Base-by-base conservation (phyloP, 306 rosid genomes). In the Fagus sylvatica region DNA sequence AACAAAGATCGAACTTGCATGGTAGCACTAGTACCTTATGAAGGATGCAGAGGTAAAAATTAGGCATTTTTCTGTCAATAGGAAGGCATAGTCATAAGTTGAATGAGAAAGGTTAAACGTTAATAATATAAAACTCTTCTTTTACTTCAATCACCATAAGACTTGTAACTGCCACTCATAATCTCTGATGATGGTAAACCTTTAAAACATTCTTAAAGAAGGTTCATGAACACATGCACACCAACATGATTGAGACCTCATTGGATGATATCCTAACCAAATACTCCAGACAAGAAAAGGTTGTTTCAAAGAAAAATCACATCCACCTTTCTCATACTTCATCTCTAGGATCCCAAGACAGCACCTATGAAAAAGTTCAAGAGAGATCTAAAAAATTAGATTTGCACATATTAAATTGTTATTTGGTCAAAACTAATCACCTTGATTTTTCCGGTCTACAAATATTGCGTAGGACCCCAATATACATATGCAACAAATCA, bases 401-500 rank as follows among this genome's bases (percentile, higher is more conserved):
- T 13, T 75, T 34, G 67, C 41, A 82, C 82, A 74, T 62, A 81
- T n/a, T n/a, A 78, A 51, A 68, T 70, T 71, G 76, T 34, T 46
- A 39, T 76, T 81, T 66, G 79, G 81, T 87, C 82, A 85, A 85
- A 84, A 67, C 70, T 46, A 56, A 43, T 74, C 49, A 72, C 72
- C 40, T 72, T 75, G 49, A 55, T 72, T 77, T 22, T 70, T 68
- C 73, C 41, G 73, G 43, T 57, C 64, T 72, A 73, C 80, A 75
- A 53, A 77, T 57, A 59, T 59, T 7, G 53, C 33, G 72, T 10
- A 76, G 87, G 74, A 65, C 84, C 79, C 66, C 77, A 43, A 68
- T 43, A 34, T 42, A 53, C 28, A 39, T 55, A 73, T 73, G 64
- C 66, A 72, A 77, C 40, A 22, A 54, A 59, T 36, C 60, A 72